These are phyloP conservation scores for Narthecium ossifragum DNA, from an alignment of 106 monocot species.

Conservation along the genomic window DNA sequence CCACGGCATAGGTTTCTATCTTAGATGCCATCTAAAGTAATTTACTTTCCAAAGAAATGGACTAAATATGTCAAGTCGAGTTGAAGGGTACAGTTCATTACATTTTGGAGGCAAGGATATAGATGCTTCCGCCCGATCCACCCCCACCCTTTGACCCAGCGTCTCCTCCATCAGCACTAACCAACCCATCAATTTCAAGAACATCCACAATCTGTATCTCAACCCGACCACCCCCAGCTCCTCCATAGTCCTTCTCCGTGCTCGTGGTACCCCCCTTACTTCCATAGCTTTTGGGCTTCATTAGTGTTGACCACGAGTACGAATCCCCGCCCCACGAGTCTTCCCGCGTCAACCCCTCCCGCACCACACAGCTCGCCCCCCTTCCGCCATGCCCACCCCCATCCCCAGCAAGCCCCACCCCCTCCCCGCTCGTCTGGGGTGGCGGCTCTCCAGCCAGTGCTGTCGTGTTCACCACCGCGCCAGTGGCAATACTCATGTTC, in stretches of 20 bases:
- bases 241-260: conserved; percentile 78
- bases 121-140: conserved; percentile 92
- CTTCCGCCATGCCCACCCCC: conserved; percentile 93
- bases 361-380: conserved; percentile 85
- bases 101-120: conserved; percentile 61
- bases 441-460: conserved; percentile 85
- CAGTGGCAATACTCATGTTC: conserved; percentile 48
- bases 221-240: conserved; percentile 78
- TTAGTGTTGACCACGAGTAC: conserved; percentile 66
- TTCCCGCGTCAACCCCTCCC: conserved; percentile 66
- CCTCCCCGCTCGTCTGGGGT: conserved; percentile 67
- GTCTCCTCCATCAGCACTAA: conserved; percentile 71
- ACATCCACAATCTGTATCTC: conserved; percentile 41
- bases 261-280: conserved; percentile 87
- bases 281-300: conserved; percentile 66
- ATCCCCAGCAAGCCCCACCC: conserved; percentile 57
- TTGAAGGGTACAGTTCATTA: conserved; percentile 17
- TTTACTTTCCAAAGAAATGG: neutral
- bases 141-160: conserved; percentile 68
- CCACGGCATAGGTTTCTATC: too few species aligned
- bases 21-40: neutral
- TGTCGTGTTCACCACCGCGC: conserved; percentile 40
- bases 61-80: neutral
- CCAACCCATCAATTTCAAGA: conserved; percentile 46
- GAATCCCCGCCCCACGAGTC: conserved; percentile 98